Conservation (phyloP, 2,329 filamentous ascomycete species). For the Thielaviopsis ethacetica region DNA sequence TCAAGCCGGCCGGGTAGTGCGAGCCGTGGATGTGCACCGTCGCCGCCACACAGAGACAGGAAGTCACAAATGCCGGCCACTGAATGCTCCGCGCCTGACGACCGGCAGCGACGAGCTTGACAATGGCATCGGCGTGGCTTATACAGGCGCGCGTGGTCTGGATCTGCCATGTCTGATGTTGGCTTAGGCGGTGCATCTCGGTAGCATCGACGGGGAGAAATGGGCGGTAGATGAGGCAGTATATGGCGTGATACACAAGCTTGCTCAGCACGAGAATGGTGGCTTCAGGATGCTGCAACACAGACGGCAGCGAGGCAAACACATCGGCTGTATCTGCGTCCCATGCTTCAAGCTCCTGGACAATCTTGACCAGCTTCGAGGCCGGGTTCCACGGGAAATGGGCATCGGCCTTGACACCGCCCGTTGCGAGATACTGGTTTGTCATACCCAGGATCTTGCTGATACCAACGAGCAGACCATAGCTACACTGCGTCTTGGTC, state of each 20-base stretch:
- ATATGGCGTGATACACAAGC: conserved; percentile 70
- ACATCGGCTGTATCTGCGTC: conserved; percentile 64
- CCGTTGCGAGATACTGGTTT: conserved; percentile 68
- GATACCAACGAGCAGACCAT: conserved; percentile 71
- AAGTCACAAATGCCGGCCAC: conserved; percentile 76
- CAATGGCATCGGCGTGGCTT: conserved; percentile 73
- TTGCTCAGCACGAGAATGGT: conserved; percentile 70
- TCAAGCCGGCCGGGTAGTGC: conserved; percentile 41
- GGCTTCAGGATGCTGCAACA: conserved; percentile 65
- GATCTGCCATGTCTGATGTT: conserved; percentile 86
- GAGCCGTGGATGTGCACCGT: conserved; percentile 79
- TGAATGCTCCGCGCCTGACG: conserved; percentile 59
- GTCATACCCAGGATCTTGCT: conserved; percentile 67
- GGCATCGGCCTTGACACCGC: conserved; percentile 75
- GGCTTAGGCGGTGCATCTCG: conserved; percentile 62
- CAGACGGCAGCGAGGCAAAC: conserved; percentile 56
- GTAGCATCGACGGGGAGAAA: conserved; percentile 74
- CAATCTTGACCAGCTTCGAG: conserved; percentile 72
- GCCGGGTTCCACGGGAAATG: conserved; percentile 84
- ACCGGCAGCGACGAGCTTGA: conserved; percentile 65
- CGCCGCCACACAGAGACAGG: conserved; percentile 72
- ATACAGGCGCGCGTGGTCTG: conserved; percentile 79
- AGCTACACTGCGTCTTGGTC: conserved; percentile 52
- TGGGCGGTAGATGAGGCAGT: conserved; percentile 73
- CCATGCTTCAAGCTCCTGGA: conserved; percentile 74